Base-by-base conservation (phyloP, 2,329 filamentous ascomycete species). In the Amauroascus niger region DNA sequence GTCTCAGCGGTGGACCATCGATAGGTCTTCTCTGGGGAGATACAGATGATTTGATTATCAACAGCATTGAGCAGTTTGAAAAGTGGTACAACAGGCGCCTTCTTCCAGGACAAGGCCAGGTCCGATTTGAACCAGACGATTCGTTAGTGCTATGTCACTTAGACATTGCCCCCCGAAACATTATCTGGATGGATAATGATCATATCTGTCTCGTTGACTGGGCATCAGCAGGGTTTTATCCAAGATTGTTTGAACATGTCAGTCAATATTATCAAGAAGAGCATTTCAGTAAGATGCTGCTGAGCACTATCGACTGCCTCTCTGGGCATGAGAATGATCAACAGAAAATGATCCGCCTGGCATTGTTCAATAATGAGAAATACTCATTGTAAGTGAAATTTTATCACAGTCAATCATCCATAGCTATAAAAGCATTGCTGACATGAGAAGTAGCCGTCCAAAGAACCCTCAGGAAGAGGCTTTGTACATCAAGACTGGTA, bases 131-230 rank as follows among this genome's bases (percentile, higher is more conserved):
- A 40, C 28, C 28, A 11, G 47, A 22, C 30, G 18, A 20, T 61
- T 53, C 60, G 24, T 60, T 65, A 43, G 58, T 63, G 32, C 55
- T 64, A 18, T 65, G 60, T 46, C 60, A 65, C 48, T 53, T 63
- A 44, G 63, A 65, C 46, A 52, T 64, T 6, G 57, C 56, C 52
- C 60, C 57, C 28, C 58, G 59, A 9, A 65, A 64, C 40, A 61
- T 64, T 40, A 62, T 63, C 14, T 52, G 63, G 16, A 58, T 46
- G 49, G 56, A 60, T 30, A 59, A 64, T 20, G 48, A 56, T 32
- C 57, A 30, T 9, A 58, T 64, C 11, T 62, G 57, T 58, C 59
- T 65, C 26, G 33, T 64, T 26, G 60, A 65, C 43, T 64, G 61
- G 62, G 61, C 49, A 6, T 57, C 55, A 52, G 58, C 61, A 30